Evolutionary conservation across 345 rosid species (phyloP), one percentile per base, ranked within the genome.

Genomic region (Camelina laxa): DNA sequence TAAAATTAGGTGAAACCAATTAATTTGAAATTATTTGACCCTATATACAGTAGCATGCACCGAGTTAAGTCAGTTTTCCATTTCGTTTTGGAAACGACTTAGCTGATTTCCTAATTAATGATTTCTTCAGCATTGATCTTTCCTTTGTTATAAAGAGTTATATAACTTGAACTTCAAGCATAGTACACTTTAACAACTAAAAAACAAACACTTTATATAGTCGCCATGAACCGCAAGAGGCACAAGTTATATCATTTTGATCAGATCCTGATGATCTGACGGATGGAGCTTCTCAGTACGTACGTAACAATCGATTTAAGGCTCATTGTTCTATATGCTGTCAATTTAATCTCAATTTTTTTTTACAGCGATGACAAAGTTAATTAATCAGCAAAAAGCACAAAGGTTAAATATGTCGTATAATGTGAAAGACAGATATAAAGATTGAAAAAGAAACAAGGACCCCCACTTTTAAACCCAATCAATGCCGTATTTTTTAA

Each of bases 401-500:
- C 36, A 33, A 33, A 33, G 30, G 30, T 27, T 27, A 7, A 33
- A 33, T 33, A 8, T 33, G 36, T 33, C 36, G 9, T 7, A 33
- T 33, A 33, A 33, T 1, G 36, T 33, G 36, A 33, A 33, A 33
- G 36, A 33, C 7, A 33, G 8, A 33, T 6, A 7, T 2, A 33
- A 33, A 33, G 36, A 33, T 33, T 33, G 36, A 33, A 33, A 55
- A 58, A 33, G 11, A 58, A 31, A 58, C 57, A 47, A 70, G 42
- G 39, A 56, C 10, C 13, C 44, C 45, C 20, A 47, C 36, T 20
- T 70, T 57, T 7, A 61, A 60, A 72, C 53, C 62, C 62, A 73
- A 73, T 56, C 44, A 73, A 73, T 55, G 70, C 58, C 71, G 71
- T 55, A 73, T 54, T 64, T 54, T 64, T 44, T 65, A 74, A 33